phyloP scores from a whole-genome alignment of 805 yeast genomes.

The Candida nemodendra region DNA sequence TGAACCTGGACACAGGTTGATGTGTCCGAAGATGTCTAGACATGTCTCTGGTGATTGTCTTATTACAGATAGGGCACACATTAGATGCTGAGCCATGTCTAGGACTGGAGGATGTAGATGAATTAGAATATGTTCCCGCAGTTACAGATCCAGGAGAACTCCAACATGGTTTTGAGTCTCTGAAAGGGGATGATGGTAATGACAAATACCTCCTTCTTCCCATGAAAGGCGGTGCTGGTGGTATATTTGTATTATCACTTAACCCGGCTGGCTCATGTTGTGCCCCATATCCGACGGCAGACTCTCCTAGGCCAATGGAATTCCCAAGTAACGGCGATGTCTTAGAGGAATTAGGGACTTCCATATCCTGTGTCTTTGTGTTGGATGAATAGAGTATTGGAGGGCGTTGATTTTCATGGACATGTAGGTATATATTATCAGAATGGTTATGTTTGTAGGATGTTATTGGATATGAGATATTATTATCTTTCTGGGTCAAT shows the following conservation, averaged over 20 bases:
- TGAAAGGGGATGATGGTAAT: neutral
- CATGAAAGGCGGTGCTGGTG: neutral
- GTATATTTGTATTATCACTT: neutral
- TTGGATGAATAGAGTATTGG: neutral
- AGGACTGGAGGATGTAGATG: neutral
- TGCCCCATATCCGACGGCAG: neutral
- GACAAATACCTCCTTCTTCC: neutral
- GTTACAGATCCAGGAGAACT: neutral
- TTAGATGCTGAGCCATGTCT: slow-evolving; percentile 9
- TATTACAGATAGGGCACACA: slow-evolving; percentile 52
- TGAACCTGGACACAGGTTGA: slow-evolving; percentile 53
- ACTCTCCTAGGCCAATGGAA: neutral
- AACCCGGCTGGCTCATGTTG: neutral
- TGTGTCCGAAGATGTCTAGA: slow-evolving; percentile 64
- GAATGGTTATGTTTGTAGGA: neutral
- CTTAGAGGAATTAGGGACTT: neutral
- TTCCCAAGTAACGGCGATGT: neutral
- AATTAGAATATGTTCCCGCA: neutral
- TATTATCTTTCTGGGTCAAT: neutral
- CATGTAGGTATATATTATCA: neutral
- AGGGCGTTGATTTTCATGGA: no score
- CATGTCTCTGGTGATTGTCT: slow-evolving; percentile 56
- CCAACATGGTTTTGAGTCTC: neutral
- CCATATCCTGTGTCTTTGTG: neutral
- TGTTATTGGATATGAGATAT: neutral